phyloP scores from a whole-genome alignment of 495 filamentous ascomycete genomes.

The Penicillium arizonense region DNA sequence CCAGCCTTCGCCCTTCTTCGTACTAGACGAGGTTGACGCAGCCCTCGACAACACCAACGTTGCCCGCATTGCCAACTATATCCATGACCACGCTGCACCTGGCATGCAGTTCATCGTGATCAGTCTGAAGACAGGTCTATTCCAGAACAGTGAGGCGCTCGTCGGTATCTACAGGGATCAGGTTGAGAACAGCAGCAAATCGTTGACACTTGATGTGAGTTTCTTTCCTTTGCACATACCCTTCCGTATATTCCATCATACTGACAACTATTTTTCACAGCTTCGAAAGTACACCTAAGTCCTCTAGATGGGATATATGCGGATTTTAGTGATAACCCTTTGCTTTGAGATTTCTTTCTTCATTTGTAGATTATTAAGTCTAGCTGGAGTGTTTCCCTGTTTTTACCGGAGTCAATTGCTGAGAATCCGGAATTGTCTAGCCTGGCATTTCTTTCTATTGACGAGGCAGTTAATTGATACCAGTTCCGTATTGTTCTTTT shows the following conservation, averaged over 20 bases:
- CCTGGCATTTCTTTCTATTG: neutral
- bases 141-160: constrained; percentile 89
- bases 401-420: neutral
- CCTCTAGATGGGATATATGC: constrained; percentile 1
- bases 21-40: constrained; percentile 97
- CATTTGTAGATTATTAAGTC: constrained; percentile 27
- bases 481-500: constrained; percentile 9
- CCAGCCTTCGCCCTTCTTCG: constrained; percentile 94
- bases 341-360: constrained; percentile 16
- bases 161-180: constrained; percentile 96
- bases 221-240: constrained; percentile 1
- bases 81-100: constrained; percentile 87
- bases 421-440: neutral
- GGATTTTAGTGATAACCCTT: constrained; percentile 16
- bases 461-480: constrained; percentile 20
- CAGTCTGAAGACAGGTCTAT: constrained; percentile 87
- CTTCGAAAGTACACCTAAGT: constrained; percentile 48
- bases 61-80: constrained; percentile 90
- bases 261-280: constrained; percentile 17
- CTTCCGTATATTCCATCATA: neutral
- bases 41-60: constrained; percentile 97
- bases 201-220: constrained; percentile 93
- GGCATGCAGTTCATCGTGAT: constrained; percentile 99
- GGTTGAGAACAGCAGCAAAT: constrained; percentile 81
- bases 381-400: constrained; percentile 10